These are phyloP conservation scores for Pulveroboletus sp. DNA, from an alignment of 768 basidiomycete species.

Conservation along the genomic window DNA sequence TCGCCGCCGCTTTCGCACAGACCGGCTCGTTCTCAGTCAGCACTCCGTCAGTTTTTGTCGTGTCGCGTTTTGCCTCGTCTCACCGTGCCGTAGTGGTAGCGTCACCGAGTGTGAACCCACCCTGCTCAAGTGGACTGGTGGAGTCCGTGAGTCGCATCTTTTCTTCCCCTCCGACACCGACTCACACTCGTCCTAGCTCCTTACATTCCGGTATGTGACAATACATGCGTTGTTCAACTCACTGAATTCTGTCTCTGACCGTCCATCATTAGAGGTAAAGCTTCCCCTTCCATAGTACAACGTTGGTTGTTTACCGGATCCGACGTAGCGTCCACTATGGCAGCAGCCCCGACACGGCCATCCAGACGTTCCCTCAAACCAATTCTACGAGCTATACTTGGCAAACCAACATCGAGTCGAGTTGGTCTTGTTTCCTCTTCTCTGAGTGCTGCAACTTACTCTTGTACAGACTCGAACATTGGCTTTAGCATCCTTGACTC, in stretches of 20 bases:
- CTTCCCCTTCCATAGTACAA: not conserved
- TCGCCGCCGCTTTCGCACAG: slow-evolving; percentile 45
- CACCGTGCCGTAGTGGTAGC: slow-evolving; percentile 35
- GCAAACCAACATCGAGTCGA: slow-evolving; percentile 46
- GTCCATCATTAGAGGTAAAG: slow-evolving; percentile 37
- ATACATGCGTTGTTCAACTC: not conserved
- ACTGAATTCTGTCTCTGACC: not conserved
- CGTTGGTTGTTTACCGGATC: not conserved
- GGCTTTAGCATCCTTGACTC: slow-evolving; percentile 61
- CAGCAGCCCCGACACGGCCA: slow-evolving; percentile 37
- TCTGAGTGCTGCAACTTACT: not conserved
- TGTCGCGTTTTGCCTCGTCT: not conserved
- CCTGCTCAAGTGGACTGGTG: slow-evolving; percentile 53
- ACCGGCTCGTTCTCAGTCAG: slow-evolving; percentile 48
- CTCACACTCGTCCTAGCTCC: slow-evolving; percentile 41
- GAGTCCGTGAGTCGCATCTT: slow-evolving; percentile 42
- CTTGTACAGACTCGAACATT: slow-evolving; percentile 43
- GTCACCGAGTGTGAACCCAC: slow-evolving; percentile 59
- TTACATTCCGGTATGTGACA: slow-evolving; percentile 56
- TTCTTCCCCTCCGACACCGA: not conserved
- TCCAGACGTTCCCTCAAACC: slow-evolving; percentile 46
- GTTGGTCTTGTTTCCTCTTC: slow-evolving; percentile 26
- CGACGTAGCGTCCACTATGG: slow-evolving; percentile 53
- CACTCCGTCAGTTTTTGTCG: slow-evolving; percentile 59
- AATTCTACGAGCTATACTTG: slow-evolving; percentile 48